phyloP scores from a whole-genome alignment of 805 yeast genomes.

The Yamadazyma insecticola region DNA sequence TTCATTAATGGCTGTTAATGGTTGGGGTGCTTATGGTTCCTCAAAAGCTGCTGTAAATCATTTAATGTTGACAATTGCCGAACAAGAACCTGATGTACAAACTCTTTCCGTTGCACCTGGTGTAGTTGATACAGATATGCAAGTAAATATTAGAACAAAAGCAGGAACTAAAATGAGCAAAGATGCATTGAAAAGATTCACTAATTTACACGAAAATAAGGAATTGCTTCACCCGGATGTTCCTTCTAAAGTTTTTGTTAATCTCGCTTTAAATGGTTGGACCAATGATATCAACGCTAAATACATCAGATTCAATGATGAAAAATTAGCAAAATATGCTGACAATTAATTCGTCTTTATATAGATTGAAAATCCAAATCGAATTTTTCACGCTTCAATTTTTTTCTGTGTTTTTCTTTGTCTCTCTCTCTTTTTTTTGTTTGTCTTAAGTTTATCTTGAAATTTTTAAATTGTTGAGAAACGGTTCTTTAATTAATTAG shows the following conservation, averaged over 20 bases:
- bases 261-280: slow-evolving; percentile 60
- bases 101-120: slow-evolving; percentile 88
- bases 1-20: slow-evolving; percentile 51
- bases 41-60: slow-evolving; percentile 91
- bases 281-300: slow-evolving; percentile 56
- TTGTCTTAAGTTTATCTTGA: no score
- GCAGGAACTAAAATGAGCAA: slow-evolving; percentile 58
- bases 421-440: no score
- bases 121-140: slow-evolving; percentile 91
- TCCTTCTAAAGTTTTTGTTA: slow-evolving; percentile 69
- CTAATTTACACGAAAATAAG: slow-evolving; percentile 53
- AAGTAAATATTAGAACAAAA: slow-evolving; percentile 64
- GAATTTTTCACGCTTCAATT: no score
- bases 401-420: no score
- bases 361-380: no score
- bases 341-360: no score
- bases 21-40: slow-evolving; percentile 91
- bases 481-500: no score
- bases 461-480: neutral
- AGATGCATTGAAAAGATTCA: slow-evolving; percentile 57
- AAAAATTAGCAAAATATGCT: slow-evolving; percentile 5
- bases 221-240: slow-evolving; percentile 62
- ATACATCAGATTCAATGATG: slow-evolving; percentile 60
- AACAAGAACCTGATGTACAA: slow-evolving; percentile 57
- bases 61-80: slow-evolving; percentile 59